Conservation (phyloP, 1,284 basidiomycete genomes). For the Apiotrichum mycotoxinovorans region DNA sequence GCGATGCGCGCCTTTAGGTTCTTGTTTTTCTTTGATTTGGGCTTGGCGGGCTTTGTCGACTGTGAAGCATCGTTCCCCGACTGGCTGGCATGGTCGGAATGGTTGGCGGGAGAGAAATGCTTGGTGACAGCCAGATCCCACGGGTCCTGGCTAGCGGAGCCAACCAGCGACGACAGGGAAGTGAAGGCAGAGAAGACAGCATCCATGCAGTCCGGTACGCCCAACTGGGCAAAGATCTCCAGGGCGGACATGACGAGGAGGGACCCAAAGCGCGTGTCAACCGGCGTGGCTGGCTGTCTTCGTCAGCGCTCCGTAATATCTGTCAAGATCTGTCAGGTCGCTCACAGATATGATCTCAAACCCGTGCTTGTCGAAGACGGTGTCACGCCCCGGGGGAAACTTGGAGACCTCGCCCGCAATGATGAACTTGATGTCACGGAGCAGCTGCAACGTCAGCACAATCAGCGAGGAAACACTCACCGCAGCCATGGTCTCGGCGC, state of each 20-base stretch:
- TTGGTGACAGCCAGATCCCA: neutral
- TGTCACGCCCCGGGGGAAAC: neutral
- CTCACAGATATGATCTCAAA: neutral
- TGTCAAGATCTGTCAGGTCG: too few species aligned
- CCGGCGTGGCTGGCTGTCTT: neutral
- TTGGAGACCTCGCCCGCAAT: neutral
- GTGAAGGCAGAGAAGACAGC: neutral
- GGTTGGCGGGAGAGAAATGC: neutral
- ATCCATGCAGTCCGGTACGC: neutral
- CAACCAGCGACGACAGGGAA: neutral
- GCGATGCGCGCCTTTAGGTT: neutral
- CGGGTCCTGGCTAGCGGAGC: neutral
- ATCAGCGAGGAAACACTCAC: neutral
- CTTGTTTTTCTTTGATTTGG: neutral
- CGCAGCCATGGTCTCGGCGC: neutral
- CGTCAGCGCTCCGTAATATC: too few species aligned
- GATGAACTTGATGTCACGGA: neutral
- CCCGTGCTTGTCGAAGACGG: neutral
- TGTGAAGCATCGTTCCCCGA: neutral
- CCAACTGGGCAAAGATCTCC: neutral
- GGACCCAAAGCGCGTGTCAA: neutral
- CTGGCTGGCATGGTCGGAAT: neutral
- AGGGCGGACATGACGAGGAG: neutral
- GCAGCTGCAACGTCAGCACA: neutral
- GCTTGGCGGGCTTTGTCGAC: neutral